These are phyloP conservation scores for Blastobotrys aristatus DNA, from an alignment of 1,139 yeast genomes.

Conservation along the genomic window DNA sequence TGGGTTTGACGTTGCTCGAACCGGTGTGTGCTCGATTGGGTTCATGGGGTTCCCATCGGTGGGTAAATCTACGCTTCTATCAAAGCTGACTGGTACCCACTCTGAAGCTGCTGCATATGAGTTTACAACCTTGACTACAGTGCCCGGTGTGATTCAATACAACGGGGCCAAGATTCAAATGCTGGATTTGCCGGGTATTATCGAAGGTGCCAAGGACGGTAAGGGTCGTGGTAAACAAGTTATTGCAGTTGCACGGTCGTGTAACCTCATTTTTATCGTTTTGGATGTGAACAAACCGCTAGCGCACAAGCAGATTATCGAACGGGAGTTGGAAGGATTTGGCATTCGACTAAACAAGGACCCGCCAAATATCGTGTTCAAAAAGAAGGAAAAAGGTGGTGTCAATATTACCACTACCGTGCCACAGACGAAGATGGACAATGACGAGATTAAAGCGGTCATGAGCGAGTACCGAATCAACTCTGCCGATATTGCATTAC, in stretches of 20 bases:
- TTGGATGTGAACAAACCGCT: slow-evolving; percentile 94
- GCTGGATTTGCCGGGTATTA: slow-evolving; percentile 97
- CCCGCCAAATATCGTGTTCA: slow-evolving; percentile 87
- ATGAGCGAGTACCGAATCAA: slow-evolving; percentile 92
- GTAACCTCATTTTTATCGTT: slow-evolving; percentile 86
- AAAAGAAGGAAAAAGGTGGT: slow-evolving; percentile 95
- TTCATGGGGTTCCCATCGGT: slow-evolving; percentile 98
- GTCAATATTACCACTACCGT: slow-evolving; percentile 88
- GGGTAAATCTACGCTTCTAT: slow-evolving; percentile 81
- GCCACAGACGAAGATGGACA: slow-evolving; percentile 84
- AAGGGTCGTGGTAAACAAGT: slow-evolving; percentile 99
- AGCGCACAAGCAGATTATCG: slow-evolving; percentile 88
- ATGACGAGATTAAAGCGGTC: slow-evolving; percentile 92
- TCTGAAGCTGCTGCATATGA: slow-evolving; percentile 97
- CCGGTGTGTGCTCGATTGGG: slow-evolving; percentile 96
- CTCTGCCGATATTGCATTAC: slow-evolving; percentile 93
- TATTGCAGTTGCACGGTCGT: slow-evolving; percentile 96
- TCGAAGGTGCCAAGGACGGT: slow-evolving; percentile 98
- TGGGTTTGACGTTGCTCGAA: slow-evolving; percentile 96
- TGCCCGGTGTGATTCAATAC: slow-evolving; percentile 92
- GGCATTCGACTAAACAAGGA: slow-evolving; percentile 89
- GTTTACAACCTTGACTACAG: slow-evolving; percentile 95
- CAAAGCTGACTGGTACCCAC: slow-evolving; percentile 89
- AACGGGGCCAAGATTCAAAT: slow-evolving; percentile 97
- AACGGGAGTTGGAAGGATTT: slow-evolving; percentile 92